A percentile compares a stretch with the other conserved stretches of the same genome.
Conservation (phyloP, 306 rosid genomes). For the Lagenaria siceraria region DNA sequence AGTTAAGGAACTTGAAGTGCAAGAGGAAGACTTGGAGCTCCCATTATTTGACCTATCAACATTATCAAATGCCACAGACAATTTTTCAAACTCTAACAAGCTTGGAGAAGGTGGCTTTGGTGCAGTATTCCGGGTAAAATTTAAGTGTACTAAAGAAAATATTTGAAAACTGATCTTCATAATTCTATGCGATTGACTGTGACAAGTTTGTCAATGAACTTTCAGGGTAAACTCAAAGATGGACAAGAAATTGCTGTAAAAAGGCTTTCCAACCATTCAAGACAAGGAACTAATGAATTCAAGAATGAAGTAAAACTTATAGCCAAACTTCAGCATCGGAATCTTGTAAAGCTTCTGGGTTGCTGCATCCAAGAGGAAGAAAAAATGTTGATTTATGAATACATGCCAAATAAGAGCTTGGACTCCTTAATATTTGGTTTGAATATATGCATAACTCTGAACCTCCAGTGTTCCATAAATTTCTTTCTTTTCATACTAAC, state of each 20-base stretch:
- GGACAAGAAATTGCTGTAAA: slow-evolving; percentile 53
- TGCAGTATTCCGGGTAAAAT: slow-evolving; percentile 30
- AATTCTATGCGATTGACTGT: background rate
- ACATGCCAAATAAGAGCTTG: too few species aligned
- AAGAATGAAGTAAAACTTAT: slow-evolving; percentile 42
- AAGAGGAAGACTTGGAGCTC: slow-evolving; percentile 27
- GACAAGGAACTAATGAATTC: slow-evolving; percentile 49
- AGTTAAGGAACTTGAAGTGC: background rate
- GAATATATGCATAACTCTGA: background rate
- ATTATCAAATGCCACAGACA: slow-evolving; percentile 25
- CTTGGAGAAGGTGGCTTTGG: slow-evolving; percentile 59
- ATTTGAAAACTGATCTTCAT: background rate
- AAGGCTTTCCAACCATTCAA: slow-evolving; percentile 30
- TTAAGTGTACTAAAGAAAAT: background rate
- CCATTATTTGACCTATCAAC: slow-evolving; percentile 27
- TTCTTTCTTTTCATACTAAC: background rate
- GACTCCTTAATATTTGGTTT: slow-evolving; percentile 53
- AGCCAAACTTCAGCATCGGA: slow-evolving; percentile 57
- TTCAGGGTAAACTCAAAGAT: slow-evolving; percentile 37
- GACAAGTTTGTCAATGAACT: background rate
- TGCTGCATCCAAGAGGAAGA: slow-evolving; percentile 41
- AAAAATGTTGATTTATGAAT: slow-evolving; percentile 28
- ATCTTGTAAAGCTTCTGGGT: slow-evolving; percentile 52
- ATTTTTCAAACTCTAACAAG: slow-evolving; percentile 27
- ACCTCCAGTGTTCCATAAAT: background rate